Percentiles rank a stretch among this genome's conserved stretches.
Evolutionary conservation across 2,329 filamentous ascomycete genomes (phyloP).

Genomic region (Xenosphaeropsis pyriputrescens): DNA sequence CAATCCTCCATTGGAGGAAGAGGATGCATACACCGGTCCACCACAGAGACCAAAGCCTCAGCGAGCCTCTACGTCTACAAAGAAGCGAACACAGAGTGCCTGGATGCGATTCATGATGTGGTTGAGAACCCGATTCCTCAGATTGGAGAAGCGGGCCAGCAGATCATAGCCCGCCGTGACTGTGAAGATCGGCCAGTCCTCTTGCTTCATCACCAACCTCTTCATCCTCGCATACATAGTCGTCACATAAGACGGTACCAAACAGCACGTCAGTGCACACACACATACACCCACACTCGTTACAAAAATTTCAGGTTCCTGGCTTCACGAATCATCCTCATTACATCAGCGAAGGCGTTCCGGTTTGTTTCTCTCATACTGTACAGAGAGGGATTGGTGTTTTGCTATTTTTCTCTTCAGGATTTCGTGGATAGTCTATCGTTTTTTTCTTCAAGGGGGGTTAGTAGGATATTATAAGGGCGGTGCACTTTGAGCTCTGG

Average conservation of each 20-base stretch:
- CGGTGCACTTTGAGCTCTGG: too few relatives aligned
- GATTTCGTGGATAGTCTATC: too few relatives aligned
- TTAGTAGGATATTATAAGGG: too few relatives aligned
- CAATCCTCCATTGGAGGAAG: conserved; percentile 3
- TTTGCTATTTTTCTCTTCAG: too few relatives aligned
- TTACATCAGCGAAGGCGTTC: conserved; percentile 1
- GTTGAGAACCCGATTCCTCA: conserved; percentile 41
- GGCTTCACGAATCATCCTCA: not conserved
- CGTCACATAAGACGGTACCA: not conserved
- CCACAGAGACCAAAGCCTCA: not conserved
- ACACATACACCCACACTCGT: not conserved
- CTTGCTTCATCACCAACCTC: not conserved
- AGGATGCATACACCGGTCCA: not conserved
- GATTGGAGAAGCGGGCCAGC: conserved; percentile 17
- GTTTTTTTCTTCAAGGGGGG: too few relatives aligned
- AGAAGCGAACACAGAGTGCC: conserved; percentile 43
- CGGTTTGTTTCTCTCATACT: not conserved
- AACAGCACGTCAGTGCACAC: conserved; percentile 1
- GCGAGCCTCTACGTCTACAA: conserved; percentile 14
- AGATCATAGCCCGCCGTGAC: not conserved
- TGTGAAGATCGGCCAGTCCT: too few relatives aligned
- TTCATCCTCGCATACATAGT: not conserved
- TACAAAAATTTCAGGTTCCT: too few relatives aligned
- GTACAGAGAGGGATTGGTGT: too few relatives aligned
- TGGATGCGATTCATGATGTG: conserved; percentile 52